A percentile compares a stretch with the other conserved stretches of the same genome.
Evolutionary conservation across 2,329 filamentous ascomycete genomes (phyloP).

Genomic region (Cladophialophora carrionii): DNA sequence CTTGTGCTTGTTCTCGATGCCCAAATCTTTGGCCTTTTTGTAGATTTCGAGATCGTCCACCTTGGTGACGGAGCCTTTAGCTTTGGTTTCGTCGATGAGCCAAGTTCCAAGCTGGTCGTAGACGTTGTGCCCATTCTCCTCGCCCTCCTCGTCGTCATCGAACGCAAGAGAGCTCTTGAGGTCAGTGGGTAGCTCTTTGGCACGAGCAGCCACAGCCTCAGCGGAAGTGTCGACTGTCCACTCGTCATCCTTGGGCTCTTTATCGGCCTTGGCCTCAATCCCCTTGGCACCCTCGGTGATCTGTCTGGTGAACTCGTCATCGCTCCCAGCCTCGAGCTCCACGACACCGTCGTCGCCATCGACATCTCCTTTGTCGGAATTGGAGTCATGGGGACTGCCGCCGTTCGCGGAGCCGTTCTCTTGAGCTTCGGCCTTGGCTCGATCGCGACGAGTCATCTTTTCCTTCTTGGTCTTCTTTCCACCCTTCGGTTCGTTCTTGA

Average conservation of each 20-base stretch:
- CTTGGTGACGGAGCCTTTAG: conserved; percentile 71
- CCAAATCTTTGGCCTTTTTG: conserved; percentile 93
- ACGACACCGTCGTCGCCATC: conserved; percentile 68
- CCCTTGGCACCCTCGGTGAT: conserved; percentile 70
- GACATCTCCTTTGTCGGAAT: conserved; percentile 61
- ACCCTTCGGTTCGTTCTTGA: conserved; percentile 94
- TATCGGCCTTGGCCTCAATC: conserved; percentile 66
- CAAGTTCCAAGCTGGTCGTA: conserved; percentile 94
- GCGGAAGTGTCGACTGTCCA: conserved; percentile 98
- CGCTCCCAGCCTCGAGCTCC: conserved; percentile 73
- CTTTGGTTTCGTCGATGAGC: conserved; percentile 75
- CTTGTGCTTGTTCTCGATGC: conserved; percentile 92
- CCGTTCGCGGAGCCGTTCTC: conserved; percentile 61
- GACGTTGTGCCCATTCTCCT: conserved; percentile 74
- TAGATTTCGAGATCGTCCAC: conserved; percentile 91
- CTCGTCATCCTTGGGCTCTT: conserved; percentile 76
- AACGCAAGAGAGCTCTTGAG: conserved; percentile 90
- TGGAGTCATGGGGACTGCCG: conserved; percentile 68
- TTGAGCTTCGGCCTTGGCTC: conserved; percentile 68
- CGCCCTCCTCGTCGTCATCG: conserved; percentile 77
- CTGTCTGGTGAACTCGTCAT: conserved; percentile 85
- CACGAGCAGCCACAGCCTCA: conserved; percentile 91
- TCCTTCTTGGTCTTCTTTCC: conserved; percentile 92
- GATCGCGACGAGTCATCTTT: conserved; percentile 78
- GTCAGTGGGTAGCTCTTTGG: conserved; percentile 88